phyloP scores from a whole-genome alignment of 306 rosid species.

The Pyrus betulifolia region DNA sequence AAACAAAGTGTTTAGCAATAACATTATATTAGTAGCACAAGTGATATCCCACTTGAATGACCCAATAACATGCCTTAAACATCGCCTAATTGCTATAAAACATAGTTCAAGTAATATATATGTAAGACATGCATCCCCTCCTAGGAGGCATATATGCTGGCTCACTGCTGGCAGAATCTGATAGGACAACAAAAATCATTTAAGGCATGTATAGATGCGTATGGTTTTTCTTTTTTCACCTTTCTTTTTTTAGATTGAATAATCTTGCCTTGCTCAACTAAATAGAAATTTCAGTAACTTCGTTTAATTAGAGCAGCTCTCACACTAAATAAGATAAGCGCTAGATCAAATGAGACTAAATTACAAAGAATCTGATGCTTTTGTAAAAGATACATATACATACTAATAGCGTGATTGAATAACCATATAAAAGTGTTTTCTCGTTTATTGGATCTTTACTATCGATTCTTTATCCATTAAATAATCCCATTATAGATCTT shows the following conservation, averaged over 20 bases:
- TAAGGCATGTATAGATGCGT: background rate
- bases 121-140: background rate
- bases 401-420: no score
- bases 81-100: background rate
- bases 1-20: constrained; percentile 32
- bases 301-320: no score
- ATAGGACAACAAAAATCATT: constrained; percentile 17
- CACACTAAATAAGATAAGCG: no score
- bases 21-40: constrained; percentile 9
- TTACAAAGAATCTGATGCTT: no score
- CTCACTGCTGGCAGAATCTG: constrained; percentile 19
- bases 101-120: background rate
- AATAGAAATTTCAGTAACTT: no score
- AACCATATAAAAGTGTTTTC: no score
- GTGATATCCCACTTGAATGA: constrained; percentile 19
- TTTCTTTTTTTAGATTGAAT: no score
- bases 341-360: no score
- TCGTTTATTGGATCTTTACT: no score
- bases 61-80: constrained; percentile 12
- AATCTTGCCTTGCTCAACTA: no score
- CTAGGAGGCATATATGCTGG: constrained; percentile 17
- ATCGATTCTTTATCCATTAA: background rate
- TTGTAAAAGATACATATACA: no score
- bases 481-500: background rate
- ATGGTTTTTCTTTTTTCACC: background rate